Base-by-base conservation (phyloP, 2,329 filamentous ascomycete species). In the Ophidiomyces ophidiicola region DNA sequence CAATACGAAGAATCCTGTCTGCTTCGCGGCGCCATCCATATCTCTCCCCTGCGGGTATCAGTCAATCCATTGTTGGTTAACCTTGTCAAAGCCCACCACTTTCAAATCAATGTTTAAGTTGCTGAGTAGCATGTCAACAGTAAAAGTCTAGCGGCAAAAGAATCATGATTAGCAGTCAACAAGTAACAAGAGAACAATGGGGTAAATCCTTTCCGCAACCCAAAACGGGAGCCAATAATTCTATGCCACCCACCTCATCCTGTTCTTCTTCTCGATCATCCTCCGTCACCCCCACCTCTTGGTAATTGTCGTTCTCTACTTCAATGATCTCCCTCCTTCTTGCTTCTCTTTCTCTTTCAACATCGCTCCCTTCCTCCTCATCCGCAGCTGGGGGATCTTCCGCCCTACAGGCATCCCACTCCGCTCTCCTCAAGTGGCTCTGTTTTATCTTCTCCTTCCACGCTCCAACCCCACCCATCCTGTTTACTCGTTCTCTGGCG, bases 81-180 rank as follows among this genome's bases (percentile, higher is more conserved):
- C 55, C 42, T 67, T 65, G 54, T 79, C 74, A 53, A 72, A 81
- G 4, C 77, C 78, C 46, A 82, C 77, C n/a, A 72, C 52, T 34
- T 68, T 60, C 3, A 73, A 57, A 40, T 80, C 74, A 41, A 82
- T 71, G 50, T 79, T 77, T 43, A 82, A 60, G 20, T 69, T 74
- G 47, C 69, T 70, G 11, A 82, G 64, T 78, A 82, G 81, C 68
- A 74, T 74, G 33, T 71, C 74, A 70, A 82, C 78, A 8, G 75
- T 80, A 50, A 81, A 80, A 8, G 69, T 70, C 74, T 77, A 47
- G 5, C 29, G 6, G 24, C 21, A 14, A 39, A 10, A 26, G 31
- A 23, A 14, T 24, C 6, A 32, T n/a, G n/a, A n/a, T 34, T 37
- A 11, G 32, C n/a, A 25, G 40, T 45, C 35, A 46, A 38, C 18